A percentile compares a stretch with the other conserved stretches of the same genome.
These are phyloP conservation scores for Luffa aegyptiaca DNA, from an alignment of 306 rosid genomes.

Conservation along the genomic window DNA sequence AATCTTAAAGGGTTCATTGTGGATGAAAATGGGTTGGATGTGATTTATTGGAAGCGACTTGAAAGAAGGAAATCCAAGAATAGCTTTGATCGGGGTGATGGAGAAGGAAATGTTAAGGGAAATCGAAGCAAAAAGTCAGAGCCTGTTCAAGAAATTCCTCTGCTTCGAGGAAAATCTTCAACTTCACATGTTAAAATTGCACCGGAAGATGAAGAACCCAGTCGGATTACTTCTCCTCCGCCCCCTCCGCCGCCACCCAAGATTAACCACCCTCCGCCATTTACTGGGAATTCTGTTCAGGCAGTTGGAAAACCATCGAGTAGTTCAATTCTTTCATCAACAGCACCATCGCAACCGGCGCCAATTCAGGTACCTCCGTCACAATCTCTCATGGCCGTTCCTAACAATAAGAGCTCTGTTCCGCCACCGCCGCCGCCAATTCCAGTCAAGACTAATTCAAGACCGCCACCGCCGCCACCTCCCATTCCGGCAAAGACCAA, in stretches of 20 bases:
- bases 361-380: background rate
- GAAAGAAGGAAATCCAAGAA: slow-evolving; percentile 27
- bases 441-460: slow-evolving; percentile 11
- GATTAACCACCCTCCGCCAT: background rate
- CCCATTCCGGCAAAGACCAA: slow-evolving; percentile 11
- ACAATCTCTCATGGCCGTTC: slow-evolving; percentile 1
- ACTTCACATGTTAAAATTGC: slow-evolving; percentile 37
- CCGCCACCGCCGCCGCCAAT: slow-evolving; percentile 22
- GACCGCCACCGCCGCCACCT: slow-evolving; percentile 31
- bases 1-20: slow-evolving; percentile 36
- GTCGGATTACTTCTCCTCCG: slow-evolving; percentile 12
- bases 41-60: slow-evolving; percentile 77
- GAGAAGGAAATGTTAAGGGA: slow-evolving; percentile 6
- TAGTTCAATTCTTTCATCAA: slow-evolving; percentile 11
- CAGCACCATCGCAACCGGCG: slow-evolving; percentile 7
- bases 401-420: slow-evolving; percentile 6
- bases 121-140: slow-evolving; percentile 13
- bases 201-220: slow-evolving; percentile 21
- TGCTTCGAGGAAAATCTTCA: slow-evolving; percentile 80
- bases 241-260: slow-evolving; percentile 15
- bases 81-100: slow-evolving; percentile 2
- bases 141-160: slow-evolving; percentile 45
- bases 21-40: slow-evolving; percentile 92
- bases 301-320: slow-evolving; percentile 16
- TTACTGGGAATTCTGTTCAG: slow-evolving; percentile 11